Base-by-base conservation (phyloP, 1,284 basidiomycete genomes). In the Naganishia sp. region DNA sequence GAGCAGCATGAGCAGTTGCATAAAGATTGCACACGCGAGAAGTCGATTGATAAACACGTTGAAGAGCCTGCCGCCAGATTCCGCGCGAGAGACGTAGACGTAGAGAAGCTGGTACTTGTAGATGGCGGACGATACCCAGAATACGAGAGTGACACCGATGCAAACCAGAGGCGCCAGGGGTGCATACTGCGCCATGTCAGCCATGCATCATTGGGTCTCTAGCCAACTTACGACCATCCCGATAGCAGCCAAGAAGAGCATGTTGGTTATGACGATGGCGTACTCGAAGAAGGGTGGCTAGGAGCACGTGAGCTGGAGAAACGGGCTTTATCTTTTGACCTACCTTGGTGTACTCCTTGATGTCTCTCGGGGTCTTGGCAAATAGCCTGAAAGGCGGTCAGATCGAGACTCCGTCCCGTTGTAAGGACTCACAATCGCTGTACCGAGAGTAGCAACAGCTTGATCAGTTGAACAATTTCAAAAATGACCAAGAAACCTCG, bases 101-200 rank as follows among this genome's bases (percentile, higher is more conserved):
- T 94, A 96, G 86, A 96, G 92, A 54, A 95, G 83, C 70, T 93
- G 90, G 73, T 94, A 93, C 79, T 93, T 94, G 83, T 92, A 90
- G 25, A 79, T 76, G 31, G 76, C 60, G 50, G 75, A 72, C 3
- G 79, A 79, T 69, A 82, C 77, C 90, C 90, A 94, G 78, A 96
- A 91, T 6, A 94, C 90, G 46, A 89, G 75, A 3, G 87, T 82
- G n/a, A 84, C 84, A 31, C 82, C 80, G 9, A 81, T 74, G 13
- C 78, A 76, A 6, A 97, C 92, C 18, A 96, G 80, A 1, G 94
- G 94, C 0, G 94, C 93, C 9, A 97, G 82, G 1, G 94, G 94
- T 0, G 94, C 90, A 73, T 97, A 97, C 53, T 69, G n/a, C 43
- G 28, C 15, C 17, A 10, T 7, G 49, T 60, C 51, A 66, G 57